These are phyloP conservation scores for Coelastrella sp. DNA, from an alignment of 139 green algal genomes.

Conservation along the genomic window DNA sequence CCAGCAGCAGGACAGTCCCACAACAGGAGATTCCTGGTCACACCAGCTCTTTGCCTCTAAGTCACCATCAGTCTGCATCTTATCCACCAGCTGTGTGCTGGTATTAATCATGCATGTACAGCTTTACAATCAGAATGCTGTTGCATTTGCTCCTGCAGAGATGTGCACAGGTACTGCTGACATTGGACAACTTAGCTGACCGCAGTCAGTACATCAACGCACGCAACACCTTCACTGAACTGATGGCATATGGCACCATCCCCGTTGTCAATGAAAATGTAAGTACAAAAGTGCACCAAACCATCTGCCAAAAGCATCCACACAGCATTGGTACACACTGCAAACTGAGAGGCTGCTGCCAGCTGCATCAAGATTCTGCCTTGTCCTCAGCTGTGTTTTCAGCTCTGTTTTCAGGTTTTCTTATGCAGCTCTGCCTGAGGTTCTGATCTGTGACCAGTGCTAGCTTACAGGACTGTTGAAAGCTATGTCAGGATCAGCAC, in stretches of 20 bases:
- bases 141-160: conserved; percentile 59
- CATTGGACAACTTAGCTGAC: conserved; percentile 90
- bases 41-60: background rate
- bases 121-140: background rate
- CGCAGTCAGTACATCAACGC: conserved; percentile 91
- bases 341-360: background rate
- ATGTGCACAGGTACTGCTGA: conserved; percentile 93
- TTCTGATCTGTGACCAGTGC: too few species aligned
- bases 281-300: background rate
- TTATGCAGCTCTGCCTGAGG: too few species aligned
- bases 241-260: conserved; percentile 84
- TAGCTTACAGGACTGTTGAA: too few species aligned
- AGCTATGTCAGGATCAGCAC: background rate
- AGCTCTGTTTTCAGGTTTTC: background rate
- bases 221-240: conserved; percentile 89
- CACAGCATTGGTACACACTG: background rate
- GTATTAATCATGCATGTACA: background rate
- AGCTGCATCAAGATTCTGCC: background rate
- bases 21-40: too few species aligned
- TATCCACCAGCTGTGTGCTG: background rate
- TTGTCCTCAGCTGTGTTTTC: background rate
- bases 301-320: background rate
- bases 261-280: conserved; percentile 98
- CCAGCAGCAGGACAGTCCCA: too few species aligned
- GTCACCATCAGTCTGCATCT: background rate